These are phyloP conservation scores for Rhodofomes roseus DNA, from an alignment of 1,284 basidiomycete species.

Conservation along the genomic window DNA sequence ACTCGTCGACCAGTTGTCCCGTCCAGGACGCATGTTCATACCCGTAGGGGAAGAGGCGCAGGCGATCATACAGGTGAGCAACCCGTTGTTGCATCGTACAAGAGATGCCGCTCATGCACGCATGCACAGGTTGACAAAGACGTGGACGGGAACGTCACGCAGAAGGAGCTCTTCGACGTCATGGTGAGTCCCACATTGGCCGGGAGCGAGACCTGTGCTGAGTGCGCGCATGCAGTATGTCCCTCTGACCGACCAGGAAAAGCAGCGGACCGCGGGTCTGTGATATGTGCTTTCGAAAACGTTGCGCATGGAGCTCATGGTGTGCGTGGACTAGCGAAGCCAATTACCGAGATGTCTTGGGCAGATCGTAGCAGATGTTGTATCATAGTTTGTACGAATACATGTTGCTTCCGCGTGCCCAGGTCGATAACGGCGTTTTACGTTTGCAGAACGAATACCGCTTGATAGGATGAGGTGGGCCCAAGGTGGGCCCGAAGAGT, in stretches of 20 bases:
- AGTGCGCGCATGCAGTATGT: conserved; percentile 15
- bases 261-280: background rate
- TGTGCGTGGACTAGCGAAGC: too few relatives aligned
- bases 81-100: background rate
- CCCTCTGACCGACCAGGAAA: conserved; percentile 17
- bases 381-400: background rate
- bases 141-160: conserved; percentile 61
- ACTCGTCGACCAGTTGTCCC: conserved; percentile 79
- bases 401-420: background rate
- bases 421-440: too few relatives aligned
- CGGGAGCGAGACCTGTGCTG: background rate
- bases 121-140: conserved; percentile 75
- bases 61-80: conserved; percentile 41
- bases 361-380: background rate
- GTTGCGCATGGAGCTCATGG: background rate
- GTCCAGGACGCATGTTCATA: conserved; percentile 90
- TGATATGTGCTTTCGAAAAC: background rate
- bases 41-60: conserved; percentile 74
- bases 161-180: conserved; percentile 78
- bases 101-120: background rate
- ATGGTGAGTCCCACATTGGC: conserved; percentile 38
- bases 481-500: too few relatives aligned
- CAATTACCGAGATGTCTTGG: background rate
- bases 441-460: too few relatives aligned
- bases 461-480: too few relatives aligned